A percentile compares a stretch with the other conserved stretches of the same genome.
phyloP scores from a whole-genome alignment of 176 grass and related monocot species.

The Phoenix dactylifera region DNA sequence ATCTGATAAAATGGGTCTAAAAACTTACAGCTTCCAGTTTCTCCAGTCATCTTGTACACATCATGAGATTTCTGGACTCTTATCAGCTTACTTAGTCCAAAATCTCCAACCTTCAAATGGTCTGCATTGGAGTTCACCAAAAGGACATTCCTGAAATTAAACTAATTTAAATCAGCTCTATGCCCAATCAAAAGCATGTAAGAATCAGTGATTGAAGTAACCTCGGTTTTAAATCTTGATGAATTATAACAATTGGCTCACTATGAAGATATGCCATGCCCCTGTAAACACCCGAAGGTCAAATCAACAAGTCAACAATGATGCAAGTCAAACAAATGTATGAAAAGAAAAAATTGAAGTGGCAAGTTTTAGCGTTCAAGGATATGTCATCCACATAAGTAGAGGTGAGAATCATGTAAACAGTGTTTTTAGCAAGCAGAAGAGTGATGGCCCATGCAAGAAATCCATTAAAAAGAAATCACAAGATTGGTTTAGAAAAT shows the following conservation, averaged over 20 bases:
- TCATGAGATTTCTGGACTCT: slow-evolving; percentile 85
- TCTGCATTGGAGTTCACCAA: slow-evolving; percentile 88
- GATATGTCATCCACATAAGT: background rate
- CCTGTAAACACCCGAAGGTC: slow-evolving; percentile 26
- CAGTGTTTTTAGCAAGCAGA: no score
- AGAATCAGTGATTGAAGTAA: slow-evolving; percentile 19
- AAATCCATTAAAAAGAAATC: no score
- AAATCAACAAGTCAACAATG: no score
- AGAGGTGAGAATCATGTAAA: background rate
- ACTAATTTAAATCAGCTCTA: slow-evolving; percentile 22
- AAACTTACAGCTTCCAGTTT: slow-evolving; percentile 95
- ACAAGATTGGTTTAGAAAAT: no score
- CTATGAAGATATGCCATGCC: slow-evolving; percentile 99
- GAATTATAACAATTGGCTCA: slow-evolving; percentile 96
- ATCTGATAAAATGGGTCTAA: slow-evolving; percentile 12
- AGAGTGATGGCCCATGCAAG: no score
- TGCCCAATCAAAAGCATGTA: slow-evolving; percentile 10
- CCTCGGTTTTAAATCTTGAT: slow-evolving; percentile 96
- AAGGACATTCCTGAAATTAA: slow-evolving; percentile 81
- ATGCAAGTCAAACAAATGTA: no score
- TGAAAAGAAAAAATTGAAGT: no score
- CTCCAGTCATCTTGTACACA: slow-evolving; percentile 97
- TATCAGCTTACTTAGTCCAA: slow-evolving; percentile 96
- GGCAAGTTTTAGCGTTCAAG: no score
- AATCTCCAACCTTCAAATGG: slow-evolving; percentile 97